Conservation (phyloP, 345 rosid genomes). For the Durio zibethinus region DNA sequence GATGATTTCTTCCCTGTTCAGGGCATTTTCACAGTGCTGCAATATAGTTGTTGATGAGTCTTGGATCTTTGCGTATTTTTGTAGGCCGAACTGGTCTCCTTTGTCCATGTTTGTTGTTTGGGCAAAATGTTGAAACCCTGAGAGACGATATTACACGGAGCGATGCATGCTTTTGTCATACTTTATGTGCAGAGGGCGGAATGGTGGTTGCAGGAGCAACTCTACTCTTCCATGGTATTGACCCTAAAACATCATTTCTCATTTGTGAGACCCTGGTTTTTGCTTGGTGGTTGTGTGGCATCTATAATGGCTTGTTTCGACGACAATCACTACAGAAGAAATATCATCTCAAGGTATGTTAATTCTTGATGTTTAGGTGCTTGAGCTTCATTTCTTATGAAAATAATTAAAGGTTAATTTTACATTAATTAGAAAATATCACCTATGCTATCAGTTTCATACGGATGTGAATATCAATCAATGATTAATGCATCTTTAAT, state of each 20-base stretch:
- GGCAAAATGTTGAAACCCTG: constrained; percentile 66
- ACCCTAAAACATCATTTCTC: constrained; percentile 71
- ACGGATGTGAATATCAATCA: no score
- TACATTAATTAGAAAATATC: no score
- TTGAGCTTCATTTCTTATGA: no score
- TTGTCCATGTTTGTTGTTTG: constrained; percentile 84
- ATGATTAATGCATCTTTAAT: no score
- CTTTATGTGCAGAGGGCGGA: constrained; percentile 86
- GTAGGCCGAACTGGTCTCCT: constrained; percentile 72
- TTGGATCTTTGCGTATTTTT: constrained; percentile 1
- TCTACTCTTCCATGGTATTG: constrained; percentile 62
- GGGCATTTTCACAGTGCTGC: background rate
- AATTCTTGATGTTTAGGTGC: background rate
- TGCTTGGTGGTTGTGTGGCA: constrained; percentile 91
- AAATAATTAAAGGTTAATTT: no score
- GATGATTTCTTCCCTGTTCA: background rate
- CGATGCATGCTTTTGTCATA: constrained; percentile 79
- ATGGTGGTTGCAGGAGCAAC: constrained; percentile 68
- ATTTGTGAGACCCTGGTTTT: constrained; percentile 72
- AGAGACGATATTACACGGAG: constrained; percentile 72
- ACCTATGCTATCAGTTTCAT: no score
- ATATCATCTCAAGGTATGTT: constrained; percentile 77
- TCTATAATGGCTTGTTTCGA: constrained; percentile 73
- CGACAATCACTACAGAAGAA: constrained; percentile 78
- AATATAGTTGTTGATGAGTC: background rate